Conservation (phyloP, 768 basidiomycete species). For the Mycena latifolia region DNA sequence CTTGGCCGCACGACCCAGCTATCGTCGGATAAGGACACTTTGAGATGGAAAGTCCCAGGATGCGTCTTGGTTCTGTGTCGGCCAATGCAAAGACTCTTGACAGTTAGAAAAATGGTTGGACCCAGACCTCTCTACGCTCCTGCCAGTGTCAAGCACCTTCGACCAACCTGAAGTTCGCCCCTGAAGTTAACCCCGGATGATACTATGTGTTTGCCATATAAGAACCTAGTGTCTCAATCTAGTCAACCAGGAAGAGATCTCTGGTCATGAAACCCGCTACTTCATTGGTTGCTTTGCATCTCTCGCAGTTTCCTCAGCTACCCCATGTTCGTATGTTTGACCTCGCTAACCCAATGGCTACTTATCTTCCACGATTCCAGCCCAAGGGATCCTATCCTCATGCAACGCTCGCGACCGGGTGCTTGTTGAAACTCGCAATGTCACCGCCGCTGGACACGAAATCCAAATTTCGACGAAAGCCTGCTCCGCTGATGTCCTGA, state of each 20-base stretch:
- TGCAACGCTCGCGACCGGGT: conserved; percentile 3
- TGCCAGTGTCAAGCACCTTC: too few relatives aligned
- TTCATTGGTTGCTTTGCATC: conserved; percentile 8
- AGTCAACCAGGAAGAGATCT: conserved; percentile 1
- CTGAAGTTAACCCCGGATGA: too few relatives aligned
- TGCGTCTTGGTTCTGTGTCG: too few relatives aligned
- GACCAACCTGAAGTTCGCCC: too few relatives aligned
- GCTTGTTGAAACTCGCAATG: conserved; percentile 26
- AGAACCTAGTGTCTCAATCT: too few relatives aligned
- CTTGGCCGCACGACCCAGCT: too few relatives aligned
- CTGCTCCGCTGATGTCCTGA: conserved; percentile 11
- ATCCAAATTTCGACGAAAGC: conserved; percentile 21
- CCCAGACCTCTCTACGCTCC: too few relatives aligned
- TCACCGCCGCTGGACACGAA: conserved; percentile 21
- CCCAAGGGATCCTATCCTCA: conserved; percentile 5
- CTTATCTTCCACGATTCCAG: background rate
- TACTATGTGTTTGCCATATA: too few relatives aligned
- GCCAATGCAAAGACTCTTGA: too few relatives aligned
- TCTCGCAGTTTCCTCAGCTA: background rate
- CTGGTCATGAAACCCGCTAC: background rate
- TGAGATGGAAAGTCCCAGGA: too few relatives aligned
- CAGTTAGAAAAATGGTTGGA: too few relatives aligned
- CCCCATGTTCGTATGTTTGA: background rate
- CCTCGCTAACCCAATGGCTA: background rate
- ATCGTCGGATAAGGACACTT: too few relatives aligned